Evolutionary conservation across 176 grass and related monocot genomes (phyloP).

Genomic region (Calamus simplicifolius): DNA sequence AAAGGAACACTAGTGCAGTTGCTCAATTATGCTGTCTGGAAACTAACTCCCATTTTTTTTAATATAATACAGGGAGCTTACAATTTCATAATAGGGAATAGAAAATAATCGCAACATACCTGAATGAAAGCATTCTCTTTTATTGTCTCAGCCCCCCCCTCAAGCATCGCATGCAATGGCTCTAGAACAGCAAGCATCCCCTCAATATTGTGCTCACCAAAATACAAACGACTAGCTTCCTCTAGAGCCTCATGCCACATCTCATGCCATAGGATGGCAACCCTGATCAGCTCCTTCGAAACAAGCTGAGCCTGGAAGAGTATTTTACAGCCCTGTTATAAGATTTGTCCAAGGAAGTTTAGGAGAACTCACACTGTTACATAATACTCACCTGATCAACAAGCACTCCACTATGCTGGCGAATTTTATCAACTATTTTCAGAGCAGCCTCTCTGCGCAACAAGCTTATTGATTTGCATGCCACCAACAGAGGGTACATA

Average conservation of each 20-base stretch:
- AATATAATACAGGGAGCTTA: too few species aligned
- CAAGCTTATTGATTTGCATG: slow-evolving; percentile 95
- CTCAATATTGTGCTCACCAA: slow-evolving; percentile 93
- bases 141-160: slow-evolving; percentile 63
- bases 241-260: slow-evolving; percentile 99
- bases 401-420: slow-evolving; percentile 86
- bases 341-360: slow-evolving; percentile 1
- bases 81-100: neutral
- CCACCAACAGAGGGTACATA: slow-evolving; percentile 98
- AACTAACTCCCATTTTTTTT: too few species aligned
- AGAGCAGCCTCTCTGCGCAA: slow-evolving; percentile 78
- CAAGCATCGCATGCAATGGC: slow-evolving; percentile 86
- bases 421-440: slow-evolving; percentile 94
- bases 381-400: slow-evolving; percentile 67
- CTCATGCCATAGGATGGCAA: slow-evolving; percentile 98
- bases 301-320: slow-evolving; percentile 84
- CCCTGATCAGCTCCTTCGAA: slow-evolving; percentile 92
- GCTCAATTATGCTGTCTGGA: too few species aligned
- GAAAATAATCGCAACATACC: slow-evolving; percentile 33
- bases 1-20: too few species aligned
- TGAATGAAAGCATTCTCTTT: slow-evolving; percentile 92
- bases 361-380: slow-evolving; percentile 4
- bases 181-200: slow-evolving; percentile 93
- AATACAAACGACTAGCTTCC: slow-evolving; percentile 96
- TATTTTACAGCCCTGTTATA: slow-evolving; percentile 15